A percentile compares a stretch with the other conserved stretches of the same genome.
Evolutionary conservation across 2,329 filamentous ascomycete species (phyloP).

Genomic region (Elsinoe fawcettii): DNA sequence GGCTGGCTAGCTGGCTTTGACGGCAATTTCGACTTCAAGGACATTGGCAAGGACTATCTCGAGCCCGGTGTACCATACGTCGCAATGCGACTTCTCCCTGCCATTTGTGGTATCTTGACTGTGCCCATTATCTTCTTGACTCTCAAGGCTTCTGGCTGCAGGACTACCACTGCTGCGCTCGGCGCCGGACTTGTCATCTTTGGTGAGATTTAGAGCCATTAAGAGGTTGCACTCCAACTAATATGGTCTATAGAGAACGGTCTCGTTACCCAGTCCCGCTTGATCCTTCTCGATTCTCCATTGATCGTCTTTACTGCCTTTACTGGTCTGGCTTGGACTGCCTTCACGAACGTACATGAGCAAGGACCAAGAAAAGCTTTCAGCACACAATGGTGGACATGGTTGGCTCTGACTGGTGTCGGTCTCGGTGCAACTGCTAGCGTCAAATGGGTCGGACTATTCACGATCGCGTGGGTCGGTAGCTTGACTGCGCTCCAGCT

Average conservation of each 20-base stretch:
- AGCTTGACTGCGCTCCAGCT: slow-evolving; percentile 83
- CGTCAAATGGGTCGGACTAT: slow-evolving; percentile 98
- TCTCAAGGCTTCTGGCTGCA: slow-evolving; percentile 82
- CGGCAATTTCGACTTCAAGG: slow-evolving; percentile 96
- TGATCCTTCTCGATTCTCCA: slow-evolving; percentile 94
- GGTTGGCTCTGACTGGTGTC: slow-evolving; percentile 79
- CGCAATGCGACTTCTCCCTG: slow-evolving; percentile 90
- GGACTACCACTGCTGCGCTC: slow-evolving; percentile 73
- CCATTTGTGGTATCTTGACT: slow-evolving; percentile 77
- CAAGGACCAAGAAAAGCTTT: slow-evolving; percentile 85
- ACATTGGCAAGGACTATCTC: slow-evolving; percentile 97
- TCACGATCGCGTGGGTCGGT: slow-evolving; percentile 98
- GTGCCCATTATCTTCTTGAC: slow-evolving; percentile 93
- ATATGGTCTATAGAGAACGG: slow-evolving; percentile 67
- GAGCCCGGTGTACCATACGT: slow-evolving; percentile 95
- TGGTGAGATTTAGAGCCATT: slow-evolving; percentile 46
- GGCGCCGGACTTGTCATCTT: slow-evolving; percentile 86
- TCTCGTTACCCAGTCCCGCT: slow-evolving; percentile 83
- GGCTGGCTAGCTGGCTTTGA: slow-evolving; percentile 94
- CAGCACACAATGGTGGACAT: slow-evolving; percentile 92
- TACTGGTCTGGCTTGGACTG: slow-evolving; percentile 81
- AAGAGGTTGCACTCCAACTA: background rate
- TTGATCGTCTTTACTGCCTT: slow-evolving; percentile 88
- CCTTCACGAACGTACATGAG: slow-evolving; percentile 95
- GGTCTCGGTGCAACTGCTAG: slow-evolving; percentile 83